Base-by-base conservation (phyloP, 257 asterid species). In the Leptodermis oblonga region DNA sequence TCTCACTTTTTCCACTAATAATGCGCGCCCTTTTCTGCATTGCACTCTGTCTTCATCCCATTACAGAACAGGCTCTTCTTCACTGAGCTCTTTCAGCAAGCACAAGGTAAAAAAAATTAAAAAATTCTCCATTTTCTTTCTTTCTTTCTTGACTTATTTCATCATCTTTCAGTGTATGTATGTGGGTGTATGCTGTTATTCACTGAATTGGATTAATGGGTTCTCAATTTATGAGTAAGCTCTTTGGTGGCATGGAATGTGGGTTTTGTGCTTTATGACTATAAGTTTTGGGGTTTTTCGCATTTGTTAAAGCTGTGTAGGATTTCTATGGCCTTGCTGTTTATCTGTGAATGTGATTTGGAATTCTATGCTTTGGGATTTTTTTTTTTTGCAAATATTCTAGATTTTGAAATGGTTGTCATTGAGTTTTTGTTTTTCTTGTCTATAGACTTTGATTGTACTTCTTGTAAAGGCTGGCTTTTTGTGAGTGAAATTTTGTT, bases 1-100 rank as follows among this genome's bases (percentile, higher is more conserved):
- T 78, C 74, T 49, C 69, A 69, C 77, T 78, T 82, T n/a, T 60
- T 70, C 76, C 53, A n/a, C 11, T 71, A 65, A 74, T 23, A 72
- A 72, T 73, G 65, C 48, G 48, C 73, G 23, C 65, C 41, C 55
- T 69, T 26, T 56, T 28, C 58, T 67, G 56, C 11, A 26, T 31
- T 22, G 39, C n/a, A 12, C 72, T 28, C 20, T 42, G 10, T 37
- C 69, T 64, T 65, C 56, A 0, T 26, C 56, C 51, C 42, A 4
- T 23, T 8, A 4, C 22, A 52, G 63, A 39, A 52, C 45, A 51
- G n/a, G 72, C 33, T 37, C 67, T 62, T 62, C 67, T 62, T 18
- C 61, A 58, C 15, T n/a, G 12, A 62, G 49, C 13, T 54, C 63
- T 68, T 22, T 52, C 30, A 28, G 52, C 26, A 34, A 52, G 52